These are phyloP conservation scores for Pseudozyma flocculosa DNA, from an alignment of 1,284 basidiomycete species.

Conservation along the genomic window DNA sequence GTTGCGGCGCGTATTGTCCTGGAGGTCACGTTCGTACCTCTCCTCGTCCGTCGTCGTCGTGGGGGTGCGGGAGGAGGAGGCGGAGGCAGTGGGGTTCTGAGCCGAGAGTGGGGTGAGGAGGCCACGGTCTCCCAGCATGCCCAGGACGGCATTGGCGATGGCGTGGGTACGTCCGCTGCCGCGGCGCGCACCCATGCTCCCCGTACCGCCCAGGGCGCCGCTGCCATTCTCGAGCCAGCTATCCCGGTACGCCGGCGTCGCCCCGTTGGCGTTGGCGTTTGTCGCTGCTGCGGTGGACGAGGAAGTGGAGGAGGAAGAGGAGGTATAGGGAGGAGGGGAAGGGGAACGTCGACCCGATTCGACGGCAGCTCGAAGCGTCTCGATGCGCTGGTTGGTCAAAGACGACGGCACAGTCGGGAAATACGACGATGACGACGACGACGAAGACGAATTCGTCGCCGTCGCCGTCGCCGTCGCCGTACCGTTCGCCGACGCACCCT, in stretches of 20 bases:
- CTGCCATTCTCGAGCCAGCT: conserved; percentile 1
- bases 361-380: conserved; percentile 1
- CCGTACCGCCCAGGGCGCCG: conserved; percentile 26
- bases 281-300: neutral
- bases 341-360: conserved; percentile 1
- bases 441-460: neutral
- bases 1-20: neutral
- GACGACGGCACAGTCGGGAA: neutral
- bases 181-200: conserved; percentile 21
- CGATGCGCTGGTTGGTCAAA: too few relatives aligned
- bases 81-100: neutral
- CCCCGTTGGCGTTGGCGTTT: neutral
- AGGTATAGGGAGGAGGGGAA: neutral
- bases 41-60: neutral
- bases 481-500: too few relatives aligned
- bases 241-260: neutral
- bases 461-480: neutral
- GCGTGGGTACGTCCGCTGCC: conserved; percentile 35
- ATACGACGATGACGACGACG: neutral
- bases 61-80: neutral
- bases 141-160: conserved; percentile 43
- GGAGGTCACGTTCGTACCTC: neutral
- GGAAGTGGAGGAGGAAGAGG: neutral
- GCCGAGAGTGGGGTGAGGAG: conserved; percentile 28
- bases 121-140: conserved; percentile 43